Percentiles rank a stretch among this genome's conserved stretches.
Conservation (phyloP, 768 basidiomycete species). For the Amanita pseudoporphyria region DNA sequence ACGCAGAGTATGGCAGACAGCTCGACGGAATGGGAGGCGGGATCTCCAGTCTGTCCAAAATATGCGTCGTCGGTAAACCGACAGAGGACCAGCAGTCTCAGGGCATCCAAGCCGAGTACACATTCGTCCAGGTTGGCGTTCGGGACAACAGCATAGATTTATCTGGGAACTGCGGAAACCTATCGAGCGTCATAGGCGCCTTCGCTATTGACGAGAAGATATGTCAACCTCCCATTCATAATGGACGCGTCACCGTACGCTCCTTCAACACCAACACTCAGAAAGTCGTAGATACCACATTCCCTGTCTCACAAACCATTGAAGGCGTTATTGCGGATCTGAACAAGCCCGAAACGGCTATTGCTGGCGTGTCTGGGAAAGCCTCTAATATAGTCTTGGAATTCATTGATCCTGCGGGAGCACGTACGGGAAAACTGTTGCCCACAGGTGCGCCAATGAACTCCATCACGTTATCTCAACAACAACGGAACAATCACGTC, state of each 20-base stretch:
- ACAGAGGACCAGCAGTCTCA: conserved; percentile 28
- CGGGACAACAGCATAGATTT: conserved; percentile 52
- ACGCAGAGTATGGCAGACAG: conserved; percentile 56
- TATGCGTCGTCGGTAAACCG: conserved; percentile 52
- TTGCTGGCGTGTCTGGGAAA: conserved; percentile 63
- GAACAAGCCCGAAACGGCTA: conserved; percentile 37
- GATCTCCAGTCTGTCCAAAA: conserved; percentile 64
- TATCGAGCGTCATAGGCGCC: conserved; percentile 63
- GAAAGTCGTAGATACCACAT: conserved; percentile 61
- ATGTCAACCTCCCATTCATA: conserved; percentile 18
- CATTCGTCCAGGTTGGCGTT: conserved; percentile 58
- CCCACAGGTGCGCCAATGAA: conserved; percentile 48
- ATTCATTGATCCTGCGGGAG: conserved; percentile 57
- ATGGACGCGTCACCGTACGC: conserved; percentile 26
- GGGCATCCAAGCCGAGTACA: conserved; percentile 58
- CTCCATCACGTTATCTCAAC: conserved; percentile 23
- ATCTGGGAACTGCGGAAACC: conserved; percentile 70
- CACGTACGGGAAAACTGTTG: conserved; percentile 61
- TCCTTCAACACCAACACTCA: conserved; percentile 66
- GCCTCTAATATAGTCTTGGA: conserved; percentile 59
- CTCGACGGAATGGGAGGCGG: conserved; percentile 81
- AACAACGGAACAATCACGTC: conserved; percentile 15
- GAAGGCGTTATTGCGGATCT: conserved; percentile 29
- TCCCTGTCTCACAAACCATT: conserved; percentile 34
- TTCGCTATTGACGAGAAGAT: conserved; percentile 64